A percentile compares a stretch with the other conserved stretches of the same genome.
Evolutionary conservation across 345 rosid genomes (phyloP).

Genomic region (Citrus inodora): DNA sequence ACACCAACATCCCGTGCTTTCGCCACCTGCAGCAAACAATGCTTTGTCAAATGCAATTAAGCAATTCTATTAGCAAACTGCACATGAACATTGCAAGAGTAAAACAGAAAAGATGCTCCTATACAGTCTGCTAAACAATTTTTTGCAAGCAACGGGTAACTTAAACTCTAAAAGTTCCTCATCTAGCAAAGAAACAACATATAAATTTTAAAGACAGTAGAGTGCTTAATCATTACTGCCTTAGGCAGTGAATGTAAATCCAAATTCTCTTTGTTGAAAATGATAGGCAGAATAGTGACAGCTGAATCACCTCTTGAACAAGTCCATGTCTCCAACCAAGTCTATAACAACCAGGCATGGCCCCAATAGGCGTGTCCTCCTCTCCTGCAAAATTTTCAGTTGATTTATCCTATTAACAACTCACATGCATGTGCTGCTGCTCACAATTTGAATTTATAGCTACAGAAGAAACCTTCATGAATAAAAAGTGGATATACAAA

Average conservation of each 20-base stretch:
- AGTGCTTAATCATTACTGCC: neutral
- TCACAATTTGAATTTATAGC: neutral
- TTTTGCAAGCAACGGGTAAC: neutral
- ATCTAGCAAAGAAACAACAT: neutral
- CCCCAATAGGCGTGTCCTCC: slow-evolving; percentile 97
- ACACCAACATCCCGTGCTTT: slow-evolving; percentile 96
- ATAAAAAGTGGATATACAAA: slow-evolving; percentile 92
- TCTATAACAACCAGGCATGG: slow-evolving; percentile 98
- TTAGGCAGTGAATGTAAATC: neutral
- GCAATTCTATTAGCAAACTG: neutral
- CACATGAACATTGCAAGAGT: neutral
- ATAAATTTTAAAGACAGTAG: neutral
- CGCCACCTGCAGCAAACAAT: slow-evolving; percentile 54
- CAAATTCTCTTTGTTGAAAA: neutral
- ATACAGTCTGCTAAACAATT: neutral
- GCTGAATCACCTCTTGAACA: slow-evolving; percentile 60
- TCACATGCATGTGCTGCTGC: neutral
- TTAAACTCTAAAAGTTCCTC: neutral
- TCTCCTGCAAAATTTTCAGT: slow-evolving; percentile 49
- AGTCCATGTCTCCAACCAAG: slow-evolving; percentile 99
- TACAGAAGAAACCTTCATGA: slow-evolving; percentile 59
- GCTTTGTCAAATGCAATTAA: neutral
- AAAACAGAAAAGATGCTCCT: neutral
- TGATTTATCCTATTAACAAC: neutral
- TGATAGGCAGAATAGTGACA: neutral